Base-by-base conservation (phyloP, 805 yeast genomes). In the Maudiozyma saulgeensis region DNA sequence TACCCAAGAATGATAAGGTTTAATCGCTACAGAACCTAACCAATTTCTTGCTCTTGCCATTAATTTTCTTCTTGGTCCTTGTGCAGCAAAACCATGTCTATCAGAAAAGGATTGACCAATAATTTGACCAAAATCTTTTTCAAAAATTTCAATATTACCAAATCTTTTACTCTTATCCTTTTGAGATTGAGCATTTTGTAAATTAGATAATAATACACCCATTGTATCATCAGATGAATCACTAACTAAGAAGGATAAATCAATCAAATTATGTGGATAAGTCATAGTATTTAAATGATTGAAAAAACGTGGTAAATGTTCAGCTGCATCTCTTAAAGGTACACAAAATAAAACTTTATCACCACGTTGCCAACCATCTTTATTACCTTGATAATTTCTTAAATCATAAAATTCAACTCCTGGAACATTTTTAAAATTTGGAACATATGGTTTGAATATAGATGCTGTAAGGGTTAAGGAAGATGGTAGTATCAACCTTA, bases 11-110 rank as follows among this genome's bases (percentile, higher is more conserved):
- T 91, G 98, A 64, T 91, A 82, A 1, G 98, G 97, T 64, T 82
- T 83, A 45, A 91, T 67, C 1, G 96, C 95, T 6, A 84, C 88
- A 0, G 91, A 72, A 63, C 89, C 79, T 41, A 91, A 71, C 98
- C 98, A 91, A 67, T 91, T 91, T 65, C 98, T 76, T 6, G 97
- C 97, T 51, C 89, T 76, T 4, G 95, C 98, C 98, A 91, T 91
- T 56, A 88, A 75, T 66, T 91, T 91, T 60, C 98, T 75, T 64
- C 98, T 77, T 43, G 95, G 95, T 12, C 96, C 98, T 67, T 91
- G 98, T 0, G 96, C 96, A 12, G 87, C 89, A 66, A 91, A 90
- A 1, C 96, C 96, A 65, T 91, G 97, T 63, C 98, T 75, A 64
- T 89, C 97, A 52, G 86, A 79, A 61, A 91, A 89, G 21, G 91